Evolutionary conservation across 2,329 filamentous ascomycete genomes (phyloP).

Genomic region (Basipetospora chlamydospora): DNA sequence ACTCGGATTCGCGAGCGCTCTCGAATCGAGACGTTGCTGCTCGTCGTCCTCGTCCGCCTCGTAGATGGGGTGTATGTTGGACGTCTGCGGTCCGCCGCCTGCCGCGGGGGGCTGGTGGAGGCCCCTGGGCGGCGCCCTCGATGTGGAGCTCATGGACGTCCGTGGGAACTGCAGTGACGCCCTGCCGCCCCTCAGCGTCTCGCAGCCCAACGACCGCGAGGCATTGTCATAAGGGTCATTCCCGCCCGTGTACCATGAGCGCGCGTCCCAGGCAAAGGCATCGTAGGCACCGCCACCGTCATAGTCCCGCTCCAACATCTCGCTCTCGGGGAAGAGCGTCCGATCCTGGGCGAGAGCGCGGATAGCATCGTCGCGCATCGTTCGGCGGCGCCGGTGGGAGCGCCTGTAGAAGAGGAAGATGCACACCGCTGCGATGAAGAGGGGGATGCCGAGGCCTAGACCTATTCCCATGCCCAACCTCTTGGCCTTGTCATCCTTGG

Average conservation of each 20-base stretch:
- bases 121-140: constrained; percentile 8
- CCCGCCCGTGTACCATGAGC: constrained; percentile 31
- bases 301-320: constrained; percentile 27
- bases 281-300: constrained; percentile 17
- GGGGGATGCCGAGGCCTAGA: constrained; percentile 46
- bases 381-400: constrained; percentile 18
- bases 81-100: constrained; percentile 14
- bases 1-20: neutral
- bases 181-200: constrained; percentile 27
- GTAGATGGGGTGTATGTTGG: constrained; percentile 41
- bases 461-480: constrained; percentile 47
- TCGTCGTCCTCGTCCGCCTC: constrained; percentile 42
- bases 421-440: constrained; percentile 30
- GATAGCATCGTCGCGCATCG: constrained; percentile 30
- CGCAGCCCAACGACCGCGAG: constrained; percentile 32
- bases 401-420: constrained; percentile 36
- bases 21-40: constrained; percentile 11
- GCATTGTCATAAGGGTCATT: constrained; percentile 24
- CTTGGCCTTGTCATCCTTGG: constrained; percentile 11
- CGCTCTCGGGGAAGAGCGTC: constrained; percentile 24
- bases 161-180: no score
- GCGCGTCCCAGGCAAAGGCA: constrained; percentile 16
- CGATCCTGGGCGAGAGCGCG: constrained; percentile 35
- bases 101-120: constrained; percentile 9
- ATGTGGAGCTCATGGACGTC: no score